Evolutionary conservation across 2,329 filamentous ascomycete species (phyloP).

Genomic region (Pyrenophora seminiperda): DNA sequence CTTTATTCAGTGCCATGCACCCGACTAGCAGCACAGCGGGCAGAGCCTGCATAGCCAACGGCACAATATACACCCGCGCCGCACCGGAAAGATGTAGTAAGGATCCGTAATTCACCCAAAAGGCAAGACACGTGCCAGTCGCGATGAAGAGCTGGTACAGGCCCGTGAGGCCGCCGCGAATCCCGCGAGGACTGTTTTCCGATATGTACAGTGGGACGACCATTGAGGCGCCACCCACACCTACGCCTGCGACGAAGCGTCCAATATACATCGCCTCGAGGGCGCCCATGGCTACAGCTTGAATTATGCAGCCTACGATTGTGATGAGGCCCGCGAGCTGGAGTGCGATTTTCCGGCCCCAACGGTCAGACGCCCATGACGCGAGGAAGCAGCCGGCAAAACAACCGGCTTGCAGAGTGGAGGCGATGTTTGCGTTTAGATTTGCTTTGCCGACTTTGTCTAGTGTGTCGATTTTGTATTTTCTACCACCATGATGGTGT

Average conservation of each 20-base stretch:
- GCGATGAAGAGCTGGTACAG: constrained; percentile 66
- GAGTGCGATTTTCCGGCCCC: constrained; percentile 62
- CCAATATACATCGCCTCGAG: constrained; percentile 69
- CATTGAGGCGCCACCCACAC: constrained; percentile 59
- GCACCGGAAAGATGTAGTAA: constrained; percentile 54
- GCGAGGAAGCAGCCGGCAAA: constrained; percentile 68
- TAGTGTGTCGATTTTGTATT: constrained; percentile 57
- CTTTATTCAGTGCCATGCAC: constrained; percentile 67
- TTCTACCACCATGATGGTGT: constrained; percentile 43
- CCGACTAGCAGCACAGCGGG: constrained; percentile 65
- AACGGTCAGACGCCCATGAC: constrained; percentile 60
- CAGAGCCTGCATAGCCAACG: constrained; percentile 67
- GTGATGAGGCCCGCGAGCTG: constrained; percentile 63
- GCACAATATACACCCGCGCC: constrained; percentile 63
- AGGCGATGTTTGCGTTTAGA: constrained; percentile 70
- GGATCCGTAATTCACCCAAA: constrained; percentile 61
- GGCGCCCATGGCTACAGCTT: constrained; percentile 65
- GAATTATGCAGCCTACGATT: constrained; percentile 66
- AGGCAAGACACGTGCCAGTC: constrained; percentile 58
- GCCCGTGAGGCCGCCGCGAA: constrained; percentile 64
- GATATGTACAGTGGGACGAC: constrained; percentile 66
- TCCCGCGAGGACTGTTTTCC: constrained; percentile 64
- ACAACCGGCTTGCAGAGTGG: constrained; percentile 71
- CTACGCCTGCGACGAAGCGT: constrained; percentile 62
- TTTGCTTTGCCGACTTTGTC: constrained; percentile 55